phyloP scores from a whole-genome alignment of 768 basidiomycete genomes.

The Cyclocybe cylindracea region DNA sequence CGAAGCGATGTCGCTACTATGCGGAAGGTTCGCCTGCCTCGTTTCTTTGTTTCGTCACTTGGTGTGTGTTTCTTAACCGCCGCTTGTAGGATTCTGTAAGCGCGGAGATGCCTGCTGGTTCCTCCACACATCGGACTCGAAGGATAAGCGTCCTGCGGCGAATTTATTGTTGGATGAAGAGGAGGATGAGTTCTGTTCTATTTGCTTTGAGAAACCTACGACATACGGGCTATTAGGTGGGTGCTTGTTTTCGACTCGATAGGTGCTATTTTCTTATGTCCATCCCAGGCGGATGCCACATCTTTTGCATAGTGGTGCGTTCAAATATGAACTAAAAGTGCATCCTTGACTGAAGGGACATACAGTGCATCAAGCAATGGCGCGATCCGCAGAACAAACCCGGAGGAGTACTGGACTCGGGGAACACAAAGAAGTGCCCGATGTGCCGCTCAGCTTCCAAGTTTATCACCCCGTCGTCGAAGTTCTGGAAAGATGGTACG shows the following conservation, averaged over 20 bases:
- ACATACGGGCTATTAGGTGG: constrained; percentile 71
- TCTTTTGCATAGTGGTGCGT: constrained; percentile 73
- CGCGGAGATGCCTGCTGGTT: constrained; percentile 79
- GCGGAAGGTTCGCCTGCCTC: constrained; percentile 45
- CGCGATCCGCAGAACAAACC: constrained; percentile 59
- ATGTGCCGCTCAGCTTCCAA: constrained; percentile 69
- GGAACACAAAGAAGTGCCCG: constrained; percentile 75
- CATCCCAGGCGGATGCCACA: constrained; percentile 65
- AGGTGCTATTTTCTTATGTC: background rate
- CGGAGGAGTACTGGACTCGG: constrained; percentile 51
- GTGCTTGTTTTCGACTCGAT: constrained; percentile 10
- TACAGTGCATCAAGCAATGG: constrained; percentile 80
- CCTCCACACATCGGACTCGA: constrained; percentile 43
- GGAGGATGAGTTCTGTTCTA: constrained; percentile 60
- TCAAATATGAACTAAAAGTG: background rate
- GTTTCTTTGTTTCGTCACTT: background rate
- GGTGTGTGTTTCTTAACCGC: constrained; percentile 1
- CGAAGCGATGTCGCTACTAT: constrained; percentile 70
- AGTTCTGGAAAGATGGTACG: constrained; percentile 57
- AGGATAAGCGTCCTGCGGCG: constrained; percentile 9
- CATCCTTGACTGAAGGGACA: constrained; percentile 1
- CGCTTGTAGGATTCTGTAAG: constrained; percentile 62
- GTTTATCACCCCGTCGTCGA: constrained; percentile 75
- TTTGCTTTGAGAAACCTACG: constrained; percentile 73
- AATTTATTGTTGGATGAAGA: constrained; percentile 25